Conservation (phyloP, 768 basidiomycete species). For the Tylopilus rubrobrunneus region DNA sequence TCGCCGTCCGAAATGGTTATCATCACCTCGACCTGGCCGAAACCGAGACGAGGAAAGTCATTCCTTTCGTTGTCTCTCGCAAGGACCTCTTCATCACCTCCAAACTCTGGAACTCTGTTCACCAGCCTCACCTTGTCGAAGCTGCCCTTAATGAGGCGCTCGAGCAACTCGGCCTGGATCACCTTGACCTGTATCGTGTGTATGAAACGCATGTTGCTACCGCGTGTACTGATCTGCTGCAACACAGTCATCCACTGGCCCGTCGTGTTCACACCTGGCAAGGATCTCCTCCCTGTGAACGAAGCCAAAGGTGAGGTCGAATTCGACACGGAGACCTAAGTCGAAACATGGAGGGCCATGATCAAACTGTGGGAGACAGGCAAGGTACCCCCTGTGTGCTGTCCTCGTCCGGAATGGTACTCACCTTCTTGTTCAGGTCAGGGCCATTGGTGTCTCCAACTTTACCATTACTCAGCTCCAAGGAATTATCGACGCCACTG, state of each 20-base stretch:
- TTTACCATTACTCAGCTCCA: constrained; percentile 64
- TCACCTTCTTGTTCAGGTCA: constrained; percentile 40
- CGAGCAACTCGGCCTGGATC: constrained; percentile 63
- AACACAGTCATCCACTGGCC: constrained; percentile 75
- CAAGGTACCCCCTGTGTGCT: constrained; percentile 46
- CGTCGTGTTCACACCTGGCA: constrained; percentile 58
- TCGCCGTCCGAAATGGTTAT: constrained; percentile 72
- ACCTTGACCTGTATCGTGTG: constrained; percentile 78
- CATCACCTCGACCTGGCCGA: constrained; percentile 80
- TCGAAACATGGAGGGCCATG: constrained; percentile 83
- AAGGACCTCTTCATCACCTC: constrained; percentile 79
- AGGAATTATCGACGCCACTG: constrained; percentile 65
- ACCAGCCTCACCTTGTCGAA: constrained; percentile 63
- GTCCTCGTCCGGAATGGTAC: neutral
- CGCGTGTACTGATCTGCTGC: neutral
- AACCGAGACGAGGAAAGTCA: constrained; percentile 80
- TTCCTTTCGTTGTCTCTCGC: constrained; percentile 72
- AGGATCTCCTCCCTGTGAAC: constrained; percentile 52
- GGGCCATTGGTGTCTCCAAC: constrained; percentile 79
- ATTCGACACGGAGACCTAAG: constrained; percentile 56
- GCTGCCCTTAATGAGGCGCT: constrained; percentile 76
- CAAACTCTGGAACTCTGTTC: constrained; percentile 79
- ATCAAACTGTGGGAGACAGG: constrained; percentile 60
- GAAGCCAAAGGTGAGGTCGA: constrained; percentile 40
- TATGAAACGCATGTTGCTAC: constrained; percentile 12